These are phyloP conservation scores for Hypomontagnella monticulosa DNA, from an alignment of 495 filamentous ascomycete species.

Conservation along the genomic window DNA sequence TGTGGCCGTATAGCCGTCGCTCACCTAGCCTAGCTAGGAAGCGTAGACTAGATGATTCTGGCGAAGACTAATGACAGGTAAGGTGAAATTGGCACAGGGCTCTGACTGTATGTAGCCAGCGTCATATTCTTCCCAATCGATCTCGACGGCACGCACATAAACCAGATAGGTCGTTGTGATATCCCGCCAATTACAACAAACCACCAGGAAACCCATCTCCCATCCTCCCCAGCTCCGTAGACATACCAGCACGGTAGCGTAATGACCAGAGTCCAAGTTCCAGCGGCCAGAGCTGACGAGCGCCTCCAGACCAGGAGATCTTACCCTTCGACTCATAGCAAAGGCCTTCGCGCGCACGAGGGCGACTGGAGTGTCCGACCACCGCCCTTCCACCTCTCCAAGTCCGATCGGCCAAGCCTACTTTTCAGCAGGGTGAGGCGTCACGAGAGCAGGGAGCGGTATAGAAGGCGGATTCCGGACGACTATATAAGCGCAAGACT, in stretches of 20 bases:
- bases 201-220: constrained; percentile 48
- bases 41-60: constrained; percentile 50
- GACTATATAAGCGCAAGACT: constrained; percentile 59
- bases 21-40: constrained; percentile 36
- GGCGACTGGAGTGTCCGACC: constrained; percentile 56
- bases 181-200: constrained; percentile 46
- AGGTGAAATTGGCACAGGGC: constrained; percentile 39
- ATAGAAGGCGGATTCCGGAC: constrained; percentile 54
- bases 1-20: constrained; percentile 51
- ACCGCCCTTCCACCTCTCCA: constrained; percentile 51
- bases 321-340: constrained; percentile 72
- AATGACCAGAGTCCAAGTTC: constrained; percentile 67
- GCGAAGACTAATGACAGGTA: constrained; percentile 49
- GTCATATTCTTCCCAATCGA: constrained; percentile 51
- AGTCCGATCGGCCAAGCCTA: constrained; percentile 39
- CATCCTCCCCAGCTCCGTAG: constrained; percentile 31
- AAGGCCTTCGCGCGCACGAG: constrained; percentile 50
- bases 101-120: constrained; percentile 55
- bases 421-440: constrained; percentile 55
- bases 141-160: constrained; percentile 28
- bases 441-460: constrained; percentile 34
- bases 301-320: constrained; percentile 67
- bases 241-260: constrained; percentile 57
- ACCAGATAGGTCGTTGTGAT: constrained; percentile 27
- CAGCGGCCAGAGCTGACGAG: constrained; percentile 70